These are phyloP conservation scores for Arthroderma uncinatum DNA, from an alignment of 2,329 filamentous ascomycete species.

Conservation along the genomic window DNA sequence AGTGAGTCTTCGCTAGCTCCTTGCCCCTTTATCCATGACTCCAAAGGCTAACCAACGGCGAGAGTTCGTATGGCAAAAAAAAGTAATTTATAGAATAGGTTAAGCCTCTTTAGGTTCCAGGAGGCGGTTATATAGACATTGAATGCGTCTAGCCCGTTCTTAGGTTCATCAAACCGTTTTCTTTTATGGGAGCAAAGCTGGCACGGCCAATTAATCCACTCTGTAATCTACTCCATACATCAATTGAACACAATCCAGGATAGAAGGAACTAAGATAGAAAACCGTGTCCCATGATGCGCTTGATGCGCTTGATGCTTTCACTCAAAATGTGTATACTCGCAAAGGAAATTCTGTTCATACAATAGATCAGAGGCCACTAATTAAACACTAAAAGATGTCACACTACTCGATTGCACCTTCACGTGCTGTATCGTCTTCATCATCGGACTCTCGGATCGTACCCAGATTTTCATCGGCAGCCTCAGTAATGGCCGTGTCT, in stretches of 20 bases:
- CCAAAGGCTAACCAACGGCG: not conserved
- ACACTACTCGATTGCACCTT: slow-evolving; percentile 6
- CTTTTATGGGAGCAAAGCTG: not conserved
- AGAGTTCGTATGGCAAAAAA: too few relatives aligned
- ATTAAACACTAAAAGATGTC: not conserved
- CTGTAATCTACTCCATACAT: not conserved
- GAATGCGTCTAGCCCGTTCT: not conserved
- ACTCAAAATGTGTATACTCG: too few relatives aligned
- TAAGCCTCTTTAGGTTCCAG: not conserved
- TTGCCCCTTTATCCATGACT: not conserved
- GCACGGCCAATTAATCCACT: not conserved
- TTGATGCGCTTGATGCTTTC: not conserved
- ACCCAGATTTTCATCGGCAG: slow-evolving; percentile 26
- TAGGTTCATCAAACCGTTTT: not conserved
- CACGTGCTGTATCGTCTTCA: slow-evolving; percentile 13
- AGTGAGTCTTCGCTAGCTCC: not conserved
- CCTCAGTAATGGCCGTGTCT: slow-evolving; percentile 23
- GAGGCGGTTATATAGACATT: not conserved
- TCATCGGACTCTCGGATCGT: slow-evolving; percentile 24
- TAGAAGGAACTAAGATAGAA: not conserved
- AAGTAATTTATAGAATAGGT: too few relatives aligned
- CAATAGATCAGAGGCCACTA: not conserved
- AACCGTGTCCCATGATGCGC: not conserved
- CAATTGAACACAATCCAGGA: not conserved
- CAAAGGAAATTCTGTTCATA: not conserved